Conservation (phyloP, 2,329 filamentous ascomycete genomes). For the Fusarium paranaense region DNA sequence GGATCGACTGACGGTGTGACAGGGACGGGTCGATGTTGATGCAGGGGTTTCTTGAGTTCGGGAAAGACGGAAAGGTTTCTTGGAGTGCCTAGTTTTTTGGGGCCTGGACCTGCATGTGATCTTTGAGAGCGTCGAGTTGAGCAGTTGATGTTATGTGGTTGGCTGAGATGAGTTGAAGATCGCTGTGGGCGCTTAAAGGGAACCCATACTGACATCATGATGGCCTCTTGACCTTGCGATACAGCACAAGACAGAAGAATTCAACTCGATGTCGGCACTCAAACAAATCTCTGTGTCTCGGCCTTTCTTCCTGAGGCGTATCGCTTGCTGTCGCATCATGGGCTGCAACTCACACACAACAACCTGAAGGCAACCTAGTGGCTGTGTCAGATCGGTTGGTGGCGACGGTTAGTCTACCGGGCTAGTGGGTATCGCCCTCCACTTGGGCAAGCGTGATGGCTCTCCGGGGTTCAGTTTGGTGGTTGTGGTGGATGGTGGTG, state of each 20-base stretch:
- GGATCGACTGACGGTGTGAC: slow-evolving; percentile 32
- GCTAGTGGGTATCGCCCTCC: not conserved
- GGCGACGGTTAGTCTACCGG: slow-evolving; percentile 12
- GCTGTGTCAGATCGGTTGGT: slow-evolving; percentile 42
- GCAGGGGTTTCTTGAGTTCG: slow-evolving; percentile 10
- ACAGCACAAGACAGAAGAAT: slow-evolving; percentile 2
- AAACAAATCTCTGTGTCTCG: slow-evolving; percentile 28
- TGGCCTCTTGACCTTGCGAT: slow-evolving; percentile 29
- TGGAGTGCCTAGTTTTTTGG: not conserved
- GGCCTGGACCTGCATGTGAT: slow-evolving; percentile 15
- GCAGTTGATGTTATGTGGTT: slow-evolving; percentile 31
- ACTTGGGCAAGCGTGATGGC: not conserved
- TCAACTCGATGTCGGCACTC: not conserved
- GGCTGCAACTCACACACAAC: not conserved
- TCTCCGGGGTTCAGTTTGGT: slow-evolving; percentile 13
- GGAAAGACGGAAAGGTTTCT: slow-evolving; percentile 7
- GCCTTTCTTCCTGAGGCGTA: slow-evolving; percentile 13
- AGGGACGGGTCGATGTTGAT: not conserved
- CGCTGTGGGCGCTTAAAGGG: not conserved
- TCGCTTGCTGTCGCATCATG: slow-evolving; percentile 22
- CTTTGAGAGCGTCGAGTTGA: slow-evolving; percentile 3
- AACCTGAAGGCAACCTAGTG: not conserved
- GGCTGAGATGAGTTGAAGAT: slow-evolving; percentile 14
- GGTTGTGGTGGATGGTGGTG: slow-evolving; percentile 30
- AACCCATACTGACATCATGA: slow-evolving; percentile 29